Evolutionary conservation across 345 rosid genomes (phyloP), one percentile per base, ranked within the genome.

Genomic region (Bruguiera parviflora): DNA sequence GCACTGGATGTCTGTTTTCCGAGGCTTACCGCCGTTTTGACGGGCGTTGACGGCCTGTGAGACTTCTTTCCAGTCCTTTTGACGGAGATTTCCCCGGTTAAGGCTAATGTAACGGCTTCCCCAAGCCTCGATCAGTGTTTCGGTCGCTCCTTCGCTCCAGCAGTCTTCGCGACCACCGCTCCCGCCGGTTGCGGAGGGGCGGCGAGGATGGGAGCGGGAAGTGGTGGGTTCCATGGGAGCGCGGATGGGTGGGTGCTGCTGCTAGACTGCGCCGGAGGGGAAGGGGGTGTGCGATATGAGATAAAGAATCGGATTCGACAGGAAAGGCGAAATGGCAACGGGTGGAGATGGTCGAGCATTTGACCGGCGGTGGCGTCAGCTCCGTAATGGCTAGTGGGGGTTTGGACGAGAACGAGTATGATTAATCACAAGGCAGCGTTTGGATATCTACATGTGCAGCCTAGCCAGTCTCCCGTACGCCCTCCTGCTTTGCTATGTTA

Each of bases 311-410:
- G 71, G 73, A 68, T 62, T 43, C 39, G 61, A 67, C 35, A 15
- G 37, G 49, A 62, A 66, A 63, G 65, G 53, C 46, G 57, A 53
- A 71, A 65, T 32, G 64, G 62, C 57, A 58, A 67, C 20, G 68
- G 35, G 32, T n/a, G 46, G 58, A 28, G 73, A 77, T 67, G 65
- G 83, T 77, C 72, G 80, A 53, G 70, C 79, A 74, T 68, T 52
- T 66, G 71, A 85, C 85, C 86, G 83, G 85, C 83, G 85, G 71
- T 84, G 88, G 84, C 84, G 85, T 84, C 84, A 87, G 49, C 80
- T 60, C 66, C 67, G 68, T 58, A 33, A 49, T 69, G 57, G 49
- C 18, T 43, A 43, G 13, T 43, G 15, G 16, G 49, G 67, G 49
- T 66, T 65, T 79, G 77, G 76, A 74, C 66, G 57, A 63, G 52